These are phyloP conservation scores for Microdochium nivale DNA, from an alignment of 2,329 filamentous ascomycete genomes.

Conservation along the genomic window DNA sequence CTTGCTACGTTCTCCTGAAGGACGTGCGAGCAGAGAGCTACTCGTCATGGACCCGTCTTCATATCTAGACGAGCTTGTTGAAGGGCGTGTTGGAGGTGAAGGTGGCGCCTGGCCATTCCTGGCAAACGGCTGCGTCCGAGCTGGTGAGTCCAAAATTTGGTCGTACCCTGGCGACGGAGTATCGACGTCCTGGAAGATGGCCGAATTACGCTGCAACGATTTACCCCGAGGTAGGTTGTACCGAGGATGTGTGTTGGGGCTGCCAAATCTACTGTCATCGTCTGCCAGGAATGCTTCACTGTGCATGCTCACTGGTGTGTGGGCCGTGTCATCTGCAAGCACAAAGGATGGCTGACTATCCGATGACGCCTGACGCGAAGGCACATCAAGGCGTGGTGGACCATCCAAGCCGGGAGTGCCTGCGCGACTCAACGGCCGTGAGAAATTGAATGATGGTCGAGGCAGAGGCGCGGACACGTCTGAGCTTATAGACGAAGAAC, in stretches of 20 bases:
- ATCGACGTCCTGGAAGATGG: constrained; percentile 41
- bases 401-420: constrained; percentile 53
- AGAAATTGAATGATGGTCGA: constrained; percentile 85
- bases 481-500: constrained; percentile 80
- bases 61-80: constrained; percentile 39
- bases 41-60: constrained; percentile 23
- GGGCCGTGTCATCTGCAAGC: constrained; percentile 54
- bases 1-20: constrained; percentile 42
- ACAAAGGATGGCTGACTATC: constrained; percentile 60
- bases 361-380: constrained; percentile 53
- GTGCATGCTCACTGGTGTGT: constrained; percentile 65
- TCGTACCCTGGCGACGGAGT: constrained; percentile 5
- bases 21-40: constrained; percentile 33
- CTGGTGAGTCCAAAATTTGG: constrained; percentile 18
- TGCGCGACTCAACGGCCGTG: constrained; percentile 73
- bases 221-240: constrained; percentile 79
- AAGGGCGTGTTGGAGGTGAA: constrained; percentile 52
- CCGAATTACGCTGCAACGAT: constrained; percentile 59
- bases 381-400: constrained; percentile 48
- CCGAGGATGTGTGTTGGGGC: constrained; percentile 81
- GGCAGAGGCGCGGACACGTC: constrained; percentile 64
- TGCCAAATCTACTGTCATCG: constrained; percentile 41
- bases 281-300: constrained; percentile 58
- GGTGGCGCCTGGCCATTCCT: constrained; percentile 42
- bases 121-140: constrained; percentile 14